Evolutionary conservation across 2,329 filamentous ascomycete species (phyloP).

Genomic region (Dothidotthia symphoricarpi): DNA sequence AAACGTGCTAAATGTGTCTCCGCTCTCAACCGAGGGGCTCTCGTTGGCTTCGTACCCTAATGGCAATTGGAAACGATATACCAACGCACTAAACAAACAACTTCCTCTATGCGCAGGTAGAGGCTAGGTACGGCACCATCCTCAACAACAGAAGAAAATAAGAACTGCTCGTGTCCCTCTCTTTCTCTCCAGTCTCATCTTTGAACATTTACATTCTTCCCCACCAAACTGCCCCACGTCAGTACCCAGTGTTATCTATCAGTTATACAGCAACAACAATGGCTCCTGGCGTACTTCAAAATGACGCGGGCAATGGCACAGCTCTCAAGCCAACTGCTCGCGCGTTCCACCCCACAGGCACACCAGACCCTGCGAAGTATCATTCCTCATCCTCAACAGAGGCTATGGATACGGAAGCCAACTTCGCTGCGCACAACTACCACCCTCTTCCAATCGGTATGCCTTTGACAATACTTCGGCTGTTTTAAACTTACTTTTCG

Average conservation of each 20-base stretch:
- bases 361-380: constrained; percentile 50
- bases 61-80: constrained; percentile 19
- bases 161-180: constrained; percentile 10
- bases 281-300: constrained; percentile 38
- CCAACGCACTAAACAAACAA: constrained; percentile 9
- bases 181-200: constrained; percentile 6
- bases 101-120: constrained; percentile 21
- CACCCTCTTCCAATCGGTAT: constrained; percentile 82
- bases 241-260: constrained; percentile 10
- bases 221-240: constrained; percentile 18
- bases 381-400: constrained; percentile 76
- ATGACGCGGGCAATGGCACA: constrained; percentile 30
- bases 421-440: constrained; percentile 96
- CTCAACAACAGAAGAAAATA: constrained; percentile 20
- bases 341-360: constrained; percentile 40
- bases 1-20: constrained; percentile 18
- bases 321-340: constrained; percentile 40
- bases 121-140: constrained; percentile 29
- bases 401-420: constrained; percentile 77
- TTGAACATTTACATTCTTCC: constrained; percentile 6
- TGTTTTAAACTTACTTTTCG: constrained; percentile 8
- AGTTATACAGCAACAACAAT: constrained; percentile 23
- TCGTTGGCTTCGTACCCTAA: constrained; percentile 11
- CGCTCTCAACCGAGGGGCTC: constrained; percentile 22
- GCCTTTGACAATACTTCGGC: neutral